phyloP scores from a whole-genome alignment of 2,329 filamentous ascomycete genomes.

The Myotisia sp. region DNA sequence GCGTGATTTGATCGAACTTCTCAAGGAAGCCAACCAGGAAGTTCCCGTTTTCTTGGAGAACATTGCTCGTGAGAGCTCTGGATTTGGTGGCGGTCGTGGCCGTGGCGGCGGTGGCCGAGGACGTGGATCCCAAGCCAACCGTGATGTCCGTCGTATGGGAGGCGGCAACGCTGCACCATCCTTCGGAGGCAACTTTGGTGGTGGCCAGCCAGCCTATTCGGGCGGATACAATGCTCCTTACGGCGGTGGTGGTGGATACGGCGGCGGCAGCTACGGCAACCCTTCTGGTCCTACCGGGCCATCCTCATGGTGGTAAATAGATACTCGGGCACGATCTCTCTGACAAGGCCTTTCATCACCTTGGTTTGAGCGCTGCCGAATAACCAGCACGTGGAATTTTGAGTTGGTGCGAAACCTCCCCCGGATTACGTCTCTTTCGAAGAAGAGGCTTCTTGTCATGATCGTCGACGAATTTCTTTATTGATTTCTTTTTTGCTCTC shows the following conservation, averaged over 20 bases:
- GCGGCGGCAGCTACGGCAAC: slow-evolving; percentile 34
- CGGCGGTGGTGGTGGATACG: slow-evolving; percentile 19
- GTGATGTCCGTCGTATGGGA: slow-evolving; percentile 68
- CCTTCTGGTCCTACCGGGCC: slow-evolving; percentile 36
- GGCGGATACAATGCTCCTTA: slow-evolving; percentile 7
- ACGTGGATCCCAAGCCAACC: slow-evolving; percentile 50
- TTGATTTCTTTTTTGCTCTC: slow-evolving; percentile 10
- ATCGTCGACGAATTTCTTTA: slow-evolving; percentile 29
- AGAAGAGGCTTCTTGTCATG: slow-evolving; percentile 31
- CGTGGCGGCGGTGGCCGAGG: slow-evolving; percentile 60
- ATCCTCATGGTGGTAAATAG: slow-evolving; percentile 39
- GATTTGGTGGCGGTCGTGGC: slow-evolving; percentile 57
- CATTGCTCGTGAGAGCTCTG: slow-evolving; percentile 83
- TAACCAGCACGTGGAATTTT: not conserved
- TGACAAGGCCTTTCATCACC: slow-evolving; percentile 21
- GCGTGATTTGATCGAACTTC: slow-evolving; percentile 86
- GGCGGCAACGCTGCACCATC: slow-evolving; percentile 28
- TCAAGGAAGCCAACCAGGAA: slow-evolving; percentile 98
- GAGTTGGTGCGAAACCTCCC: not conserved
- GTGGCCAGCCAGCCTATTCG: slow-evolving; percentile 10
- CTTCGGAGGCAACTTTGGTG: slow-evolving; percentile 21
- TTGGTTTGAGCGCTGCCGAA: slow-evolving; percentile 6
- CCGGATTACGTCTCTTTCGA: slow-evolving; percentile 3
- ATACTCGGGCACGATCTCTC: slow-evolving; percentile 17
- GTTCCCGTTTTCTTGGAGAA: slow-evolving; percentile 88